Evolutionary conservation across 2,329 filamentous ascomycete genomes (phyloP), one percentile per base, ranked within the genome.

Genomic region (Xylaria sp.): DNA sequence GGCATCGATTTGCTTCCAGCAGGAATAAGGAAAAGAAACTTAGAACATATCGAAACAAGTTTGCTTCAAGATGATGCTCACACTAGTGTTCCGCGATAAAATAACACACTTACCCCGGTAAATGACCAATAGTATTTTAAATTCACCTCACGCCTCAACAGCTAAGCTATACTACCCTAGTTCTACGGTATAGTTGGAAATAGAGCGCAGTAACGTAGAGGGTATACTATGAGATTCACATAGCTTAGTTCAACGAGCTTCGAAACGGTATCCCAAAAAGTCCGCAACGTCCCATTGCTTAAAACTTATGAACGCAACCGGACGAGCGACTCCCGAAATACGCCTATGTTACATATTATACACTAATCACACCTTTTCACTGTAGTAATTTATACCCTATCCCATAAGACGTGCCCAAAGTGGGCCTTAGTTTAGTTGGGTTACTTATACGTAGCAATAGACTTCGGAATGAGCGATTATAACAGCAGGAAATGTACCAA

Each of bases 1-100:
- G 13, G 4, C 34, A 34, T 60, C 61, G 12, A 50, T 63, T 28
- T 56, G 31, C 50, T 50, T 41, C 18, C 37, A 46, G 34, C 18
- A 31, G 23, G 25, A 23, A 34, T 12, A 20, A 25, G 37, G 23
- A 44, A 12, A 6, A 46, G 8, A 39, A n/a, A 41, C 51, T 1
- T 25, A 51, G 44, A 44, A 52, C 34, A 51, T 9, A 10, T 18
- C 39, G 37, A 44, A 31, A 44, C 13, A 58, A 13, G 28, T 28
- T 58, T 4, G 7, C 12, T n/a, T 18, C 13, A 28, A 46, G 55
- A 20, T 28, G 15, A n/a, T 10, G 10, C 44, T 12, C n/a, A 7
- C 15, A 46, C 18, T 46, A 31, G 4, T 25, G 20, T 9, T 25
- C 7, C 34, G 34, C 25, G n/a, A 55, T 34, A 23, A 28, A 28